Percentiles rank a stretch among this genome's conserved stretches.
These are phyloP conservation scores for Colletotrichum horii DNA, from an alignment of 2,329 filamentous ascomycete genomes.

Conservation along the genomic window DNA sequence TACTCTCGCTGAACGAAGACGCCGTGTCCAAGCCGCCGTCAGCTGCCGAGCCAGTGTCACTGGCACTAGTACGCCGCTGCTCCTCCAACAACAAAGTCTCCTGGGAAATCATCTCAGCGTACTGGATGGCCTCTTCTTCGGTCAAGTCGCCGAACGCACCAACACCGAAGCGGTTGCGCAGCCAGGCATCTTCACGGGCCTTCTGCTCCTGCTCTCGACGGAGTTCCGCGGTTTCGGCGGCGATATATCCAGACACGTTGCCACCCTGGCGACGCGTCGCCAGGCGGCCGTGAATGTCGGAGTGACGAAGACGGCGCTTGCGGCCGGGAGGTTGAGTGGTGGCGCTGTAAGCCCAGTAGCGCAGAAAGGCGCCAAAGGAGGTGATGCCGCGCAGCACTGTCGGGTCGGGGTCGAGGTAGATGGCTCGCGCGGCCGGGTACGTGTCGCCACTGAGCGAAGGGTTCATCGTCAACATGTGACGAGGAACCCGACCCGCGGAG, in stretches of 20 bases:
- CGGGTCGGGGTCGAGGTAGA: conserved; percentile 86
- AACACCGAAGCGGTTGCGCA: conserved; percentile 84
- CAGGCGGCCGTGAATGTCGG: conserved; percentile 59
- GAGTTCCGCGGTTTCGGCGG: conserved; percentile 83
- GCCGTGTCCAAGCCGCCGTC: conserved; percentile 50
- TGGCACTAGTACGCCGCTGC: conserved; percentile 57
- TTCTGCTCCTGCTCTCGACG: conserved; percentile 73
- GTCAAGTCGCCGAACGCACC: conserved; percentile 69
- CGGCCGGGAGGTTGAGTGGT: conserved; percentile 76
- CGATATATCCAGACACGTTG: conserved; percentile 81
- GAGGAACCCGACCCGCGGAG: conserved; percentile 81
- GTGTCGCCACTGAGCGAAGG: conserved; percentile 71
- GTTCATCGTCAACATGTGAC: conserved; percentile 64
- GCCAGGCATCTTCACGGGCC: conserved; percentile 69
- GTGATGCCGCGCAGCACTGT: conserved; percentile 86
- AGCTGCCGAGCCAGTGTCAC: conserved; percentile 54
- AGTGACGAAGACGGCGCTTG: conserved; percentile 79
- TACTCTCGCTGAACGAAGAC: conserved; percentile 46
- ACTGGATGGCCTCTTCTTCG: conserved; percentile 69
- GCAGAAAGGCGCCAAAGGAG: conserved; percentile 83
- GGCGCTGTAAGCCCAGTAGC: conserved; percentile 94
- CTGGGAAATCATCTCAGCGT: conserved; percentile 70
- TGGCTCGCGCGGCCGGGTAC: conserved; percentile 81
- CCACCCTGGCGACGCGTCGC: conserved; percentile 63
- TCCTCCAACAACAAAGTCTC: conserved; percentile 64